Percentiles rank a stretch among this genome's conserved stretches.
phyloP scores from a whole-genome alignment of 2,329 filamentous ascomycete species.

The Xylariaceae sp. region DNA sequence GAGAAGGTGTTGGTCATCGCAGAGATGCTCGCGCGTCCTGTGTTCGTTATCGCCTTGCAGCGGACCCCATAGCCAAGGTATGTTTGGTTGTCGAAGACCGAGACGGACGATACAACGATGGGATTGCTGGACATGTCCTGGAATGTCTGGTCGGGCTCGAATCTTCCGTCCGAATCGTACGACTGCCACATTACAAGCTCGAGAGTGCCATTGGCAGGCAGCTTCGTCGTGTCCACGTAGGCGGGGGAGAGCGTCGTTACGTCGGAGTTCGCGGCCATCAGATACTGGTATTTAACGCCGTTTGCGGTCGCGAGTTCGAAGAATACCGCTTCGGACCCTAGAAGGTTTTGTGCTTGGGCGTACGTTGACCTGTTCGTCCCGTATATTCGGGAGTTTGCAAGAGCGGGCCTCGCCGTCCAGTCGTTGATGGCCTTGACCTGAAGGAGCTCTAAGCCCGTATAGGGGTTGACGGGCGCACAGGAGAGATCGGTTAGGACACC shows the following conservation, averaged over 20 bases:
- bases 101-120: slow-evolving; percentile 3
- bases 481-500: slow-evolving; percentile 1
- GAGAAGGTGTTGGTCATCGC: slow-evolving; percentile 1
- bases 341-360: background rate
- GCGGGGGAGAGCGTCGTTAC: background rate
- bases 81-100: background rate
- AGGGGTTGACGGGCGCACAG: background rate
- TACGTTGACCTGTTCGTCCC: background rate
- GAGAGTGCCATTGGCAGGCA: background rate
- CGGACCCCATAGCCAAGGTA: slow-evolving; percentile 5
- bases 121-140: slow-evolving; percentile 2
- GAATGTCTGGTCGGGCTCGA: slow-evolving; percentile 2
- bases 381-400: background rate
- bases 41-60: background rate
- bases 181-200: slow-evolving; percentile 6
- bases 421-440: background rate
- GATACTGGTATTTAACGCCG: background rate
- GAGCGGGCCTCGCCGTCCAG: background rate
- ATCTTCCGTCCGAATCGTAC: background rate
- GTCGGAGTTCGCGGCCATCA: background rate
- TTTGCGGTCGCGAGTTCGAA: background rate
- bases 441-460: slow-evolving; percentile 1
- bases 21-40: background rate
- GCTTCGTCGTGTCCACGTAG: background rate
- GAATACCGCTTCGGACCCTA: background rate